phyloP scores from a whole-genome alignment of 1,284 basidiomycete genomes.

The Tranzscheliella williamsii region DNA sequence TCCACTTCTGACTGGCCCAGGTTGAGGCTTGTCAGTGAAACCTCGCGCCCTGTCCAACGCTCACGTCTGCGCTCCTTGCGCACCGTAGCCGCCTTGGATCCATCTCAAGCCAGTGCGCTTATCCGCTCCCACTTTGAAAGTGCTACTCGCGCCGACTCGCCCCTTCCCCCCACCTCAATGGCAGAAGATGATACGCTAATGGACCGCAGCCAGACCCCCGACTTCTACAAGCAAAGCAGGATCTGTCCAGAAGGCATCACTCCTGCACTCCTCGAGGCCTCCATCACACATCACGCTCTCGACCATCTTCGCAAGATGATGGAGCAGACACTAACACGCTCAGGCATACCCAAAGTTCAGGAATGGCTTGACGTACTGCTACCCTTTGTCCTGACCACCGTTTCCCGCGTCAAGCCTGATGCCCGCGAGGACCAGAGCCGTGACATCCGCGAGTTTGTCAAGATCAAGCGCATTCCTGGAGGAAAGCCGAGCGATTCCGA shows the following conservation, averaged over 20 bases:
- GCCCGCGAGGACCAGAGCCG: slow-evolving; percentile 73
- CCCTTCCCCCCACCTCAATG: slow-evolving; percentile 2
- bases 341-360: slow-evolving; percentile 33
- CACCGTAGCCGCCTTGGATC: slow-evolving; percentile 35
- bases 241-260: slow-evolving; percentile 38
- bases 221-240: slow-evolving; percentile 32
- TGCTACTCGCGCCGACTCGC: slow-evolving; percentile 16
- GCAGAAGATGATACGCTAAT: slow-evolving; percentile 7
- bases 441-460: slow-evolving; percentile 92
- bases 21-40: slow-evolving; percentile 36
- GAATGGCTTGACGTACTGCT: slow-evolving; percentile 53
- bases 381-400: slow-evolving; percentile 48
- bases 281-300: slow-evolving; percentile 30
- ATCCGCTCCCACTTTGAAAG: slow-evolving; percentile 27
- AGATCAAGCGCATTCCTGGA: slow-evolving; percentile 98
- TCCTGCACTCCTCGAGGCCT: slow-evolving; percentile 29
- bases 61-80: slow-evolving; percentile 33
- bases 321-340: slow-evolving; percentile 45
- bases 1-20: slow-evolving; percentile 37
- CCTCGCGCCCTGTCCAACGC: slow-evolving; percentile 12
- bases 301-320: slow-evolving; percentile 52
- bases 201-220: slow-evolving; percentile 12
- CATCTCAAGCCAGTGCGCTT: slow-evolving; percentile 21
- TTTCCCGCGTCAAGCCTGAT: slow-evolving; percentile 57
- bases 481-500: slow-evolving; percentile 89